These are phyloP conservation scores for Rhododendron williamsianum DNA, from an alignment of 148 eudicot genomes.

Conservation along the genomic window DNA sequence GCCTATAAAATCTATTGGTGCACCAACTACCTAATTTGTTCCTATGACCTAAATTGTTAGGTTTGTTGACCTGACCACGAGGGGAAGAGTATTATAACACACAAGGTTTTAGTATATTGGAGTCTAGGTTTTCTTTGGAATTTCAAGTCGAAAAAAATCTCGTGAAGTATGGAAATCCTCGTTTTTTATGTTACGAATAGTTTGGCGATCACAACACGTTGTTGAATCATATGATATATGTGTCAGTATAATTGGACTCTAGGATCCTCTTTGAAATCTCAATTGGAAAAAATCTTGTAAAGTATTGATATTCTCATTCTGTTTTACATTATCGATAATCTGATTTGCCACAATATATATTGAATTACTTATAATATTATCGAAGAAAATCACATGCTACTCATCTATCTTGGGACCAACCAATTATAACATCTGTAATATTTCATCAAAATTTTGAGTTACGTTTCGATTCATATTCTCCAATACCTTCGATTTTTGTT, in stretches of 20 bases:
- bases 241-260: neutral
- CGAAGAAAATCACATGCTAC: neutral
- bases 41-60: constrained; percentile 1
- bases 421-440: neutral
- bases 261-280: neutral
- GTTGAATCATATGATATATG: neutral
- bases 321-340: neutral
- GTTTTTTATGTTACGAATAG: neutral
- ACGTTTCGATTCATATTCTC: neutral
- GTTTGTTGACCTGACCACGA: neutral
- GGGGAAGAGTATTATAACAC: neutral
- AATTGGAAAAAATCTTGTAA: neutral
- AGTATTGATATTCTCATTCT: neutral
- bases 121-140: neutral
- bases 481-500: neutral
- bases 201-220: neutral
- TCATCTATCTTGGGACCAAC: neutral
- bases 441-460: neutral
- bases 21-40: neutral
- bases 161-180: neutral
- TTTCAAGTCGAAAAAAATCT: neutral
- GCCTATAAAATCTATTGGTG: neutral
- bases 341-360: neutral
- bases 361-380: neutral
- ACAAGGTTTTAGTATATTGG: neutral